A percentile compares a stretch with the other conserved stretches of the same genome.
Conservation (phyloP, 2,329 filamentous ascomycete genomes). For the Harringtonia lauricola region DNA sequence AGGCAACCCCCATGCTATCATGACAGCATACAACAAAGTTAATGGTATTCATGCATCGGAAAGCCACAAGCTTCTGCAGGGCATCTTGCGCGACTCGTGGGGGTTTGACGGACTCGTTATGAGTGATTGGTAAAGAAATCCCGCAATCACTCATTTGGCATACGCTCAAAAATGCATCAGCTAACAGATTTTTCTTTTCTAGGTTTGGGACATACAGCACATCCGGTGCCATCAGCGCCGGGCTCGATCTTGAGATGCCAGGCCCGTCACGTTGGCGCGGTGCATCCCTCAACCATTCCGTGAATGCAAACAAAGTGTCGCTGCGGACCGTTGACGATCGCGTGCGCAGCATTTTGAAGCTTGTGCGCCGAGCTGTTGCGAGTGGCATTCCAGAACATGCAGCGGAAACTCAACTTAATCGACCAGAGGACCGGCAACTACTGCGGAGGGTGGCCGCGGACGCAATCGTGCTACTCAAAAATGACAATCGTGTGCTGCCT, state of each 20-base stretch:
- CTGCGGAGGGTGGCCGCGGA: constrained; percentile 51
- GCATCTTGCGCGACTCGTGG: constrained; percentile 50
- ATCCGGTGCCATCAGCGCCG: constrained; percentile 39
- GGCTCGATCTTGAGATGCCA: constrained; percentile 47
- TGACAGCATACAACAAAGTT: constrained; percentile 57
- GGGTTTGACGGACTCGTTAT: constrained; percentile 47
- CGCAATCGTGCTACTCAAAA: constrained; percentile 53
- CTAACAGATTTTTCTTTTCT: no score
- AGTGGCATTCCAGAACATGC: not conserved
- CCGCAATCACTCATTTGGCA: no score
- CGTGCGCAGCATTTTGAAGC: not conserved
- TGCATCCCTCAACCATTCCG: not conserved
- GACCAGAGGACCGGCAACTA: constrained; percentile 18
- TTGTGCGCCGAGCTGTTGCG: not conserved
- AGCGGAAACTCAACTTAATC: not conserved
- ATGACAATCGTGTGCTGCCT: constrained; percentile 44
- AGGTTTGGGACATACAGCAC: constrained; percentile 37
- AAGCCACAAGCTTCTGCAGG: constrained; percentile 40
- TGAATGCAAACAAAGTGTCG: not conserved
- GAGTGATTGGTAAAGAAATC: constrained; percentile 40
- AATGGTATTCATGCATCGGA: constrained; percentile 52
- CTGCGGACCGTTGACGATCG: not conserved
- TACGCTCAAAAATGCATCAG: no score
- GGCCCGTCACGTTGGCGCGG: constrained; percentile 44
- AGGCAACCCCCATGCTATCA: constrained; percentile 57